phyloP scores from a whole-genome alignment of 192 early-diverging fungal species.

The Diversispora eburnea region DNA sequence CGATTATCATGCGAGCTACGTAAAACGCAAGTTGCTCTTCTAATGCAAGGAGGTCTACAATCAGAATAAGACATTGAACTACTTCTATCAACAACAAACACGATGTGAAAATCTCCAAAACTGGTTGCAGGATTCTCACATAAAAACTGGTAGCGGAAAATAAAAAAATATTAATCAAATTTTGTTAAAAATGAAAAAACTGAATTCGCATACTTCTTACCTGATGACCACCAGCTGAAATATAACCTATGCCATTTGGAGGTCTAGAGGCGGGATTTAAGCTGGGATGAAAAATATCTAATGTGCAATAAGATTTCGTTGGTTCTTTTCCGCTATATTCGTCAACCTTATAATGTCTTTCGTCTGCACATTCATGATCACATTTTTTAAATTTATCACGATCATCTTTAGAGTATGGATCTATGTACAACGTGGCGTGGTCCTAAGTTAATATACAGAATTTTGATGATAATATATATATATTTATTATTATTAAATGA shows the following conservation, averaged over 20 bases:
- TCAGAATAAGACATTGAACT: slow-evolving; percentile 10
- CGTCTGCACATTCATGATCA: slow-evolving; percentile 34
- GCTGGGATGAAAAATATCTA: slow-evolving; percentile 6
- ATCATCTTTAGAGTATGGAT: slow-evolving; percentile 34
- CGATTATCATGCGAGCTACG: slow-evolving; percentile 17
- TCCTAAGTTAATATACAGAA: no score
- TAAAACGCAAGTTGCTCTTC: not conserved
- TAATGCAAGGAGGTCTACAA: not conserved
- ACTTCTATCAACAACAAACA: slow-evolving; percentile 29
- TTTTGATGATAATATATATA: slow-evolving; percentile 2
- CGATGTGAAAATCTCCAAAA: slow-evolving; percentile 24
- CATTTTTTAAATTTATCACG: slow-evolving; percentile 36
- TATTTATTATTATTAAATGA: not conserved
- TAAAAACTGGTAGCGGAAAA: not conserved
- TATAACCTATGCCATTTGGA: slow-evolving; percentile 8
- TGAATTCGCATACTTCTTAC: not conserved
- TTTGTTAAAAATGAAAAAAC: not conserved
- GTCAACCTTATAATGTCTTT: slow-evolving; percentile 31
- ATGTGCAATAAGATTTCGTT: slow-evolving; percentile 15
- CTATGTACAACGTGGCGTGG: slow-evolving; percentile 7
- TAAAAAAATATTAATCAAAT: not conserved
- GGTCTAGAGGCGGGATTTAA: not conserved
- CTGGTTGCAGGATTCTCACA: slow-evolving; percentile 35
- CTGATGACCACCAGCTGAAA: slow-evolving; percentile 34
- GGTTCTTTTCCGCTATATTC: slow-evolving; percentile 1